Conservation (phyloP, 495 filamentous ascomycete genomes). For the Venustampulla echinocandica region DNA sequence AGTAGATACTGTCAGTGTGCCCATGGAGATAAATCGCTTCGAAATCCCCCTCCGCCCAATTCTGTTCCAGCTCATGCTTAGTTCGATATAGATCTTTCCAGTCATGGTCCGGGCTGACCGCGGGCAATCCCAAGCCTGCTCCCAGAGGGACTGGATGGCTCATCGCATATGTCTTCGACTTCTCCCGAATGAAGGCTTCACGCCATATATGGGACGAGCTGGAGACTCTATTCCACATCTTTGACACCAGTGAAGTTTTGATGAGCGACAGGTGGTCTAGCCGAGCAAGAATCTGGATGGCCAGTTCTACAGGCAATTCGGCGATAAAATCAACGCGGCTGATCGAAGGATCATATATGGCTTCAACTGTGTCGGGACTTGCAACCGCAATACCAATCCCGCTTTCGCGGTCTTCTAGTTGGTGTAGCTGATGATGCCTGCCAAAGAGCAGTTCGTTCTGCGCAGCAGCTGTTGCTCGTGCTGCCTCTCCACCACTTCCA, state of each 20-base stretch:
- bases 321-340: constrained; percentile 55
- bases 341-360: constrained; percentile 21
- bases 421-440: constrained; percentile 28
- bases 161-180: constrained; percentile 45
- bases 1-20: constrained; percentile 92
- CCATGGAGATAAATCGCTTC: constrained; percentile 83
- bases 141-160: constrained; percentile 36
- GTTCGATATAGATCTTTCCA: constrained; percentile 84
- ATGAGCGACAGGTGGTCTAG: constrained; percentile 61
- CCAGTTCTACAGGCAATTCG: constrained; percentile 61
- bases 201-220: constrained; percentile 67
- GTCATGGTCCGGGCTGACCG: constrained; percentile 44
- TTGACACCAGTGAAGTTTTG: constrained; percentile 52
- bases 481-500: constrained; percentile 56
- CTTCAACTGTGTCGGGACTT: constrained; percentile 18
- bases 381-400: constrained; percentile 72
- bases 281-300: constrained; percentile 60
- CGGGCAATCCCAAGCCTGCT: constrained; percentile 38
- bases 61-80: constrained; percentile 60
- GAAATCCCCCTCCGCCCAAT: constrained; percentile 71
- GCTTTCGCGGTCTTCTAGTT: constrained; percentile 57
- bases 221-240: constrained; percentile 52
- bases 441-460: constrained; percentile 51
- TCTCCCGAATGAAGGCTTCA: constrained; percentile 62
- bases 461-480: constrained; percentile 59